Percentiles rank a stretch among this genome's conserved stretches.
Evolutionary conservation across 2,329 filamentous ascomycete genomes (phyloP).

Genomic region (Trichoderma brevicompactum): DNA sequence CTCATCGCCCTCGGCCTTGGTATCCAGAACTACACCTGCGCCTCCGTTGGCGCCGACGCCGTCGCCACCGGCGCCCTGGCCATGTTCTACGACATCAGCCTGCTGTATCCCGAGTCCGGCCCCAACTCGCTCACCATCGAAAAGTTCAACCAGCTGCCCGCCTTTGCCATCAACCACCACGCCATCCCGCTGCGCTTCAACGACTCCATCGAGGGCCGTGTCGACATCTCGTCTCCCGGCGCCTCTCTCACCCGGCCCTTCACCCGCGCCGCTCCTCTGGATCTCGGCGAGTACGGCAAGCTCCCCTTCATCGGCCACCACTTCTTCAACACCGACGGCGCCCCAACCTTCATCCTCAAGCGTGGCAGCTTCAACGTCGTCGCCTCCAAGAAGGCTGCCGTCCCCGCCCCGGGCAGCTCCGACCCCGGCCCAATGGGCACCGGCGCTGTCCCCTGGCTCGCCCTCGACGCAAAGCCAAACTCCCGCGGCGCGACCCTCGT

Average conservation of each 20-base stretch:
- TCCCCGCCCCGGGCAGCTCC: conserved; percentile 56
- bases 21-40: conserved; percentile 71
- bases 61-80: conserved; percentile 60
- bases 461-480: conserved; percentile 49
- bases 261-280: conserved; percentile 43
- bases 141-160: conserved; percentile 49
- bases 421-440: conserved; percentile 52
- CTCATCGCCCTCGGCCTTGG: conserved; percentile 66
- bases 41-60: conserved; percentile 42
- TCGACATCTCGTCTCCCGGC: conserved; percentile 42
- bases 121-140: conserved; percentile 44
- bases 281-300: conserved; percentile 44
- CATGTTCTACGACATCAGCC: conserved; percentile 61
- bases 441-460: conserved; percentile 61
- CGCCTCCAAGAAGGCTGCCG: conserved; percentile 53
- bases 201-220: conserved; percentile 35
- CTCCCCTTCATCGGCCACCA: conserved; percentile 64
- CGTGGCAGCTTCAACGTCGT: conserved; percentile 46
- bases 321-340: conserved; percentile 61
- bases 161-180: conserved; percentile 47
- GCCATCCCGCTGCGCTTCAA: conserved; percentile 55
- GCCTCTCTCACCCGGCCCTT: conserved; percentile 54
- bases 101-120: conserved; percentile 54
- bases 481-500: conserved; percentile 48
- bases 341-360: conserved; percentile 64